phyloP scores from a whole-genome alignment of 345 rosid species.

The Eucalyptus sp. region DNA sequence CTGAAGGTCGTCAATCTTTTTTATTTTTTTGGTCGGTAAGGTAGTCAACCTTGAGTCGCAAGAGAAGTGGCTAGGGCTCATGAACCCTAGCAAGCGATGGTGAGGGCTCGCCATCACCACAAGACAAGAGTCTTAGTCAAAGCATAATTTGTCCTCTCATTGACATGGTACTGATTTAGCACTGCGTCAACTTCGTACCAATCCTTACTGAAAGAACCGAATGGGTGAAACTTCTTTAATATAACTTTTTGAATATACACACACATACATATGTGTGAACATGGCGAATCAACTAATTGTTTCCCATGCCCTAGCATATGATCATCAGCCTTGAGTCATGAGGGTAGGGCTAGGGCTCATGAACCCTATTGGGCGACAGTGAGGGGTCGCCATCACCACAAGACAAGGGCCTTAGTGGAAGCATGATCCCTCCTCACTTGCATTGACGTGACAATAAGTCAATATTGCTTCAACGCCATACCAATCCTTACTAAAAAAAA shows the following conservation, averaged over 20 bases:
- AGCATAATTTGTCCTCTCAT: neutral
- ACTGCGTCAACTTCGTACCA: accelerated
- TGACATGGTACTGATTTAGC: neutral
- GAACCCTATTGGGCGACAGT: too few relatives aligned
- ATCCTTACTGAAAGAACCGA: accelerated
- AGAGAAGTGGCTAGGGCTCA: neutral
- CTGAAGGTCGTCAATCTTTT: too few relatives aligned
- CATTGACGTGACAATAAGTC: too few relatives aligned
- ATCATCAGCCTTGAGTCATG: too few relatives aligned
- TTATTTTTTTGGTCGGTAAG: too few relatives aligned
- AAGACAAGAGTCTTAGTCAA: neutral
- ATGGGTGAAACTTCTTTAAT: neutral
- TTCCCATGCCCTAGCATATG: neutral
- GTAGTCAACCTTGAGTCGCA: neutral
- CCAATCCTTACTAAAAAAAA: neutral
- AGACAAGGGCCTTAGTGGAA: too few relatives aligned
- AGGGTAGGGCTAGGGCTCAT: too few relatives aligned
- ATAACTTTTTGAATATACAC: neutral
- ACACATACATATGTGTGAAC: accelerated
- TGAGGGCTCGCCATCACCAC: neutral
- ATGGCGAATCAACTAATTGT: neutral
- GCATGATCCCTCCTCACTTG: too few relatives aligned
- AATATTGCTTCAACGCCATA: neutral
- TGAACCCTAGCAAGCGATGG: neutral
- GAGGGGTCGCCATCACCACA: too few relatives aligned